phyloP scores from a whole-genome alignment of 352 stramenopile species.

The Globisporangium abappressorium region DNA sequence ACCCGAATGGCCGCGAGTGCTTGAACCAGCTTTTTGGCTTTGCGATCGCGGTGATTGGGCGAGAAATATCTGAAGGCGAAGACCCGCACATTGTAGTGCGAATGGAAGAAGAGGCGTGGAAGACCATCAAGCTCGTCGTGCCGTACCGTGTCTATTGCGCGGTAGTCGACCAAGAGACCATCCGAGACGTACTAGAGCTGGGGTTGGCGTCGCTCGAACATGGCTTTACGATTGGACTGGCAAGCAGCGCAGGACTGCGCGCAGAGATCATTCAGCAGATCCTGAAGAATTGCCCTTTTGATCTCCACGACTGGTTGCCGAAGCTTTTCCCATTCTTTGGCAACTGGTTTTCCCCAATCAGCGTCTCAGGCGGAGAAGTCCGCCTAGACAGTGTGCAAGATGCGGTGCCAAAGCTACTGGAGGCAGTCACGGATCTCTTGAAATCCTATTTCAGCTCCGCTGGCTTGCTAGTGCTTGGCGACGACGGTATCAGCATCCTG shows the following conservation, averaged over 20 bases:
- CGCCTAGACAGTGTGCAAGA: conserved; percentile 21
- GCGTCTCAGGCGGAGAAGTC: conserved; percentile 22
- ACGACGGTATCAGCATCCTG: conserved; percentile 37
- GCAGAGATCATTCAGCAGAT: conserved; percentile 39
- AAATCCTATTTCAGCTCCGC: conserved; percentile 41
- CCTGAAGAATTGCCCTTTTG: conserved; percentile 57
- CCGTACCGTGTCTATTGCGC: conserved; percentile 69
- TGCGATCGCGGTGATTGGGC: conserved; percentile 42
- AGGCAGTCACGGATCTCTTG: conserved; percentile 50
- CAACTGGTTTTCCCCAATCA: conserved; percentile 44
- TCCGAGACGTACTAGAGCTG: conserved; percentile 58
- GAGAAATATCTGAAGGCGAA: conserved; percentile 26
- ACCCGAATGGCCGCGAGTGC: conserved; percentile 66
- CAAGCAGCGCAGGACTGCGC: conserved; percentile 19
- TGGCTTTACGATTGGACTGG: conserved; percentile 10
- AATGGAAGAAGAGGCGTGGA: conserved; percentile 71
- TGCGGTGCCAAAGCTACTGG: conserved; percentile 43
- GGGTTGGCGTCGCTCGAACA: conserved; percentile 48
- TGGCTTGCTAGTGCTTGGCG: conserved; percentile 35
- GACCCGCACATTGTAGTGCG: conserved; percentile 23
- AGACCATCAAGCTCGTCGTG: conserved; percentile 51
- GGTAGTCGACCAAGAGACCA: conserved; percentile 44
- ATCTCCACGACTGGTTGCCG: conserved; percentile 46
- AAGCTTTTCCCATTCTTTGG: conserved; percentile 41
- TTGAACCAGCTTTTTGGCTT: conserved; percentile 60